Evolutionary conservation across 176 grass and related monocot species (phyloP).

Genomic region (Bromus sterilis): DNA sequence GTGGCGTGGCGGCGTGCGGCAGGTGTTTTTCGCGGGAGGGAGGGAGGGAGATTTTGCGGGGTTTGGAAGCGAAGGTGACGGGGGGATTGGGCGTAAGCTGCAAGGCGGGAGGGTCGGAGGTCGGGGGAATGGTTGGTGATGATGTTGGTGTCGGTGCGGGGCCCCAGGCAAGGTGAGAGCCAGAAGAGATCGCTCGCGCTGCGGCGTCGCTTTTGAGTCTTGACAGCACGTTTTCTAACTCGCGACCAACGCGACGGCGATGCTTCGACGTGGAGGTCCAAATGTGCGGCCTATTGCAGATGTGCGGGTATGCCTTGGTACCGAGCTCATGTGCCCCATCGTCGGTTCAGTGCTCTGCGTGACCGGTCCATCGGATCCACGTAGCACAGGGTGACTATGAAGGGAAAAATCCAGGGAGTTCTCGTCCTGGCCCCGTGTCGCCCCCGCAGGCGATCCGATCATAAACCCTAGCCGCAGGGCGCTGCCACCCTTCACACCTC

Average conservation of each 20-base stretch:
- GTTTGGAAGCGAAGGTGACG: conserved; percentile 63
- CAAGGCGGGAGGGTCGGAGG: conserved; percentile 29
- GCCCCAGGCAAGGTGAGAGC: background rate
- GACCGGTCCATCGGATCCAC: too few relatives aligned
- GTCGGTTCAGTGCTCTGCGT: background rate
- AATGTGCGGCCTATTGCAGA: background rate
- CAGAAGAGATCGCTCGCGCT: conserved; percentile 8
- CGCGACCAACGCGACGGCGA: background rate
- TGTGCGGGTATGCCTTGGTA: background rate
- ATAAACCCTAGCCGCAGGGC: too few relatives aligned
- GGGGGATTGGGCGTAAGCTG: conserved; percentile 22
- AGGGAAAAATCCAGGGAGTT: too few relatives aligned
- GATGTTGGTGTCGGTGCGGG: background rate
- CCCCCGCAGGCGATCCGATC: too few relatives aligned
- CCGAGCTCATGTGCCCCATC: background rate
- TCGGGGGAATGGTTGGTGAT: conserved; percentile 14
- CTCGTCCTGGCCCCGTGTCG: too few relatives aligned
- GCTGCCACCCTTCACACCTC: too few relatives aligned
- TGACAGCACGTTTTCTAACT: background rate
- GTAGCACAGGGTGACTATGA: too few relatives aligned
- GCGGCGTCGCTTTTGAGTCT: conserved; percentile 29
- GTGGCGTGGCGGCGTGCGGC: conserved; percentile 29
- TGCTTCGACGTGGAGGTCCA: background rate
- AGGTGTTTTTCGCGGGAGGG: conserved; percentile 26
- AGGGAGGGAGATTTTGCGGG: conserved; percentile 52